A percentile compares a stretch with the other conserved stretches of the same genome.
Conservation (phyloP, 257 asterid species). For the Apocynum venetum region DNA sequence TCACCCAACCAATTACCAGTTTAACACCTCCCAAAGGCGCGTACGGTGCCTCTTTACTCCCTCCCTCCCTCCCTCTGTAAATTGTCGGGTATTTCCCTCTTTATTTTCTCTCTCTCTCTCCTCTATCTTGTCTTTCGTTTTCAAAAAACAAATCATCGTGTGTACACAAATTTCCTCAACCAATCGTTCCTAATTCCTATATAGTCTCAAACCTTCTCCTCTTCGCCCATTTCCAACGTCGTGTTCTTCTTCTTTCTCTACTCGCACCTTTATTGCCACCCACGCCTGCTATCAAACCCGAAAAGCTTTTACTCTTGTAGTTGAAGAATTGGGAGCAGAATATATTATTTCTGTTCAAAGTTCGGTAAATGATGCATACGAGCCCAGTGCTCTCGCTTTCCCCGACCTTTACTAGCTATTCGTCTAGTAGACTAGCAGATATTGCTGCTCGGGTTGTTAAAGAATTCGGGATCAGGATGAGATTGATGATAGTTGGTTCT, state of each 20-base stretch:
- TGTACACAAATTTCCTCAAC: background rate
- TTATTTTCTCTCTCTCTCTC: background rate
- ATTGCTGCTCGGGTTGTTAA: conserved; percentile 34
- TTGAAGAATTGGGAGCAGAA: too few species aligned
- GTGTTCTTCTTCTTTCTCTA: too few species aligned
- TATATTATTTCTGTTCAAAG: too few species aligned
- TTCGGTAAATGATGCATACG: conserved; percentile 15
- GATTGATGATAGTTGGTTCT: background rate
- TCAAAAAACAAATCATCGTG: background rate
- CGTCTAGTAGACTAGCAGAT: conserved; percentile 22
- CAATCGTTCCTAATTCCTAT: conserved; percentile 6
- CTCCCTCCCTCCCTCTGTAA: background rate
- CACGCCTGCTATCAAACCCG: background rate
- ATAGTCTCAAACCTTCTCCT: background rate
- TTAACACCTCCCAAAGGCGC: conserved; percentile 7
- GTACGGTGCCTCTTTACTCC: background rate
- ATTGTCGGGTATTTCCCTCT: background rate
- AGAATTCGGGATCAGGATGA: conserved; percentile 16
- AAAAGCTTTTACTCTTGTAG: too few species aligned
- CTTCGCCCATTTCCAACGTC: background rate
- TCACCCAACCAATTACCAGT: background rate
- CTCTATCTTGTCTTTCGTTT: background rate
- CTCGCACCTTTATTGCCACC: background rate
- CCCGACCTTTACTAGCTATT: conserved; percentile 26
- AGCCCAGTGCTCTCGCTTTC: conserved; percentile 16